Conservation (phyloP, 148 eudicot genomes). For the Nepenthes mirabilis region DNA sequence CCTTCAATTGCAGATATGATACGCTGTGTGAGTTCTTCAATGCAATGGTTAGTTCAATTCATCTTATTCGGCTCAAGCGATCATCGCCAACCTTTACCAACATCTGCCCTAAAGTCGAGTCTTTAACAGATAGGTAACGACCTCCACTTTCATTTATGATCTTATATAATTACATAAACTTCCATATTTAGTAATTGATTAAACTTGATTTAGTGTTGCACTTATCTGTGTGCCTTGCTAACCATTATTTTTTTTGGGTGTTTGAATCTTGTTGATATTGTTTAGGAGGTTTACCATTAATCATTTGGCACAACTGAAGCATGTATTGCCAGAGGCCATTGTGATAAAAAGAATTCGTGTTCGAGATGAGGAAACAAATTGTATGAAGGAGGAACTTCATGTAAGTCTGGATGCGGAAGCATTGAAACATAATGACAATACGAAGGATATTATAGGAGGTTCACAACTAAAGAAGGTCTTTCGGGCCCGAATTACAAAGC, state of each 20-base stretch:
- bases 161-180: not conserved
- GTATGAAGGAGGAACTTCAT: conserved; percentile 72
- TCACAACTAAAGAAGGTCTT: conserved; percentile 38
- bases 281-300: conserved; percentile 62
- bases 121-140: conserved; percentile 52
- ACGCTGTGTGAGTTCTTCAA: conserved; percentile 53
- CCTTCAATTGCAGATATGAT: conserved; percentile 30
- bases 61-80: conserved; percentile 39
- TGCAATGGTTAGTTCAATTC: conserved; percentile 55
- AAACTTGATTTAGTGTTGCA: not conserved
- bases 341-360: conserved; percentile 43
- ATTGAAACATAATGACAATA: conserved; percentile 18
- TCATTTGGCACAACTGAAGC: conserved; percentile 76
- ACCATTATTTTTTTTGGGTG: not conserved
- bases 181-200: not conserved
- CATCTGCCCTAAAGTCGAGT: conserved; percentile 43
- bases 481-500: conserved; percentile 29
- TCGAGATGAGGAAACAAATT: conserved; percentile 46
- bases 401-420: conserved; percentile 29
- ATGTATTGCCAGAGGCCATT: conserved; percentile 59
- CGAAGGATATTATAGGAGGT: conserved; percentile 23
- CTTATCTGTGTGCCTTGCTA: not conserved
- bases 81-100: conserved; percentile 32
- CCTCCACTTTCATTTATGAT: not conserved
- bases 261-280: not conserved